phyloP scores from a whole-genome alignment of 495 filamentous ascomycete genomes.

The Oidiodendron maius region DNA sequence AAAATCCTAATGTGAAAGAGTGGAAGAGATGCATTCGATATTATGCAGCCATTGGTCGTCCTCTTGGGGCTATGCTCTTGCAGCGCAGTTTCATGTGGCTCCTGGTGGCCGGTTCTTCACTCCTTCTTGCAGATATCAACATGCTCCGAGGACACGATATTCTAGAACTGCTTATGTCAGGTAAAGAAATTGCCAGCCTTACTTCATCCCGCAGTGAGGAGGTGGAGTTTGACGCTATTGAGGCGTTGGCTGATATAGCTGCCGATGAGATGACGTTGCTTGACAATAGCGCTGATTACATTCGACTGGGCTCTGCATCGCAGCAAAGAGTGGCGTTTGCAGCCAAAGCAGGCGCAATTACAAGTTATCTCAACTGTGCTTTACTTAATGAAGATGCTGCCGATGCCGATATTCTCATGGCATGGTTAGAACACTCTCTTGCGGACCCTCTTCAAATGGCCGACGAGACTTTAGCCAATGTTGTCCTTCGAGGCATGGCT shows the following conservation, averaged over 20 bases:
- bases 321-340: conserved; percentile 84
- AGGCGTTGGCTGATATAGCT: conserved; percentile 67
- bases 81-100: conserved; percentile 82
- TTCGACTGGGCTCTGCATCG: conserved; percentile 76
- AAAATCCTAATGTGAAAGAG: conserved; percentile 48
- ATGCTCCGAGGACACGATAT: conserved; percentile 56
- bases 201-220: conserved; percentile 33
- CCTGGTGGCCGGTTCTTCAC: conserved; percentile 69
- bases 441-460: conserved; percentile 75
- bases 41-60: conserved; percentile 71
- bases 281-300: conserved; percentile 85
- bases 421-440: conserved; percentile 79
- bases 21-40: conserved; percentile 82
- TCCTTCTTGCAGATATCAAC: conserved; percentile 56
- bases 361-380: conserved; percentile 78
- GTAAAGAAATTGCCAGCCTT: conserved; percentile 27
- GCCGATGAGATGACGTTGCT: conserved; percentile 76
- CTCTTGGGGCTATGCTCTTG: conserved; percentile 87
- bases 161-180: conserved; percentile 68
- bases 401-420: conserved; percentile 72
- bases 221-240: conserved; percentile 50
- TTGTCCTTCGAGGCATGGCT: conserved; percentile 74
- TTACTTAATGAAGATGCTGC: conserved; percentile 72
- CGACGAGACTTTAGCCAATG: conserved; percentile 63
- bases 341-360: conserved; percentile 75